Evolutionary conservation across 2,329 filamentous ascomycete genomes (phyloP).

Genomic region (Alternaria arbusti): DNA sequence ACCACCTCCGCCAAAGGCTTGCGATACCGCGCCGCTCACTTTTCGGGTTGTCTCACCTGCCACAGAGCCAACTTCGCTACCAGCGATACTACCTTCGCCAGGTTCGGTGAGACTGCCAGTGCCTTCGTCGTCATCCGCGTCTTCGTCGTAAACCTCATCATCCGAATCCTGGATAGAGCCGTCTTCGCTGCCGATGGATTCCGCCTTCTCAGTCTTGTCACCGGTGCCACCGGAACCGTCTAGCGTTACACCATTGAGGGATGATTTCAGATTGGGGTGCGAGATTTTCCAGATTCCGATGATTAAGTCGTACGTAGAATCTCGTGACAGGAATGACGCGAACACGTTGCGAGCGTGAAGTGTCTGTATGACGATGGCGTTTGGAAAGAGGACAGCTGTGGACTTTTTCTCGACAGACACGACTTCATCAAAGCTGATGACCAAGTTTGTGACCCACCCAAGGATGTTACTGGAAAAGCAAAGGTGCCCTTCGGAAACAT

Average conservation of each 20-base stretch:
- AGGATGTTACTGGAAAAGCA: conserved; percentile 99
- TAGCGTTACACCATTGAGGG: conserved; percentile 83
- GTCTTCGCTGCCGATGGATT: conserved; percentile 60
- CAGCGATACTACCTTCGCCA: conserved; percentile 60
- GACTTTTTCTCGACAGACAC: conserved; percentile 96
- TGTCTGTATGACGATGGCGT: conserved; percentile 95
- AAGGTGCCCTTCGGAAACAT: conserved; percentile 95
- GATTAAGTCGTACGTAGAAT: conserved; percentile 95
- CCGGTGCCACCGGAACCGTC: conserved; percentile 73
- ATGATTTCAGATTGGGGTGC: conserved; percentile 89
- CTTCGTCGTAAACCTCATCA: conserved; percentile 80
- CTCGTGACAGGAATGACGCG: conserved; percentile 90
- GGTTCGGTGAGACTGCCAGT: conserved; percentile 68
- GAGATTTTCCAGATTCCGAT: conserved; percentile 98
- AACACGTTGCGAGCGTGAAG: conserved; percentile 95
- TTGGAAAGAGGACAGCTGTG: conserved; percentile 94
- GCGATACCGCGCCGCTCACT: conserved; percentile 63
- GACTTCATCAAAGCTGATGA: conserved; percentile 98
- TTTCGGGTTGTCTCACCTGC: conserved; percentile 71
- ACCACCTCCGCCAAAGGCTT: conserved; percentile 47
- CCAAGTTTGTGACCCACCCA: conserved; percentile 95
- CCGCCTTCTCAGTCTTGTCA: conserved; percentile 88
- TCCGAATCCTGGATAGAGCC: conserved; percentile 69
- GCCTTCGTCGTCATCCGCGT: conserved; percentile 75
- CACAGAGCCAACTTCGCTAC: conserved; percentile 57